Evolutionary conservation across 75 land plant species (phyloP).

Genomic region (Larix kaempferi): DNA sequence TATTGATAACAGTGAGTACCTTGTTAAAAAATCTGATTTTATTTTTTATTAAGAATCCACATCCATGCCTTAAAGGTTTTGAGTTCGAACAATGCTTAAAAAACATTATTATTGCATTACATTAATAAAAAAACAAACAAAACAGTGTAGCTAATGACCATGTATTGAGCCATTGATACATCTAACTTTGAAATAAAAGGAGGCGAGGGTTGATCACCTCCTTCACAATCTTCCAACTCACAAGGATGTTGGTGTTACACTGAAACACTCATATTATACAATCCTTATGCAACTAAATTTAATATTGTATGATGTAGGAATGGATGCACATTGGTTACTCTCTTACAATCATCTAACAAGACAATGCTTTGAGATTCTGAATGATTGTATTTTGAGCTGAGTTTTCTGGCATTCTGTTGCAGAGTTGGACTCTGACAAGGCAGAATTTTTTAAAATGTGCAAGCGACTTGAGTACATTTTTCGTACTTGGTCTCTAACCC

Average conservation of each 20-base stretch:
- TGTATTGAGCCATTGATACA: neutral
- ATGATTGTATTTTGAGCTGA: neutral
- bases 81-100: too few relatives aligned
- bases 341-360: neutral
- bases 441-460: constrained; percentile 77
- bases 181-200: neutral
- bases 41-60: too few relatives aligned
- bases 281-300: neutral
- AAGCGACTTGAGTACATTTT: constrained; percentile 85
- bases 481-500: constrained; percentile 87
- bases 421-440: constrained; percentile 64
- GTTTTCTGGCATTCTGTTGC: constrained; percentile 7
- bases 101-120: too few relatives aligned
- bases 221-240: too few relatives aligned
- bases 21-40: too few relatives aligned
- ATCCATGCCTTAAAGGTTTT: too few relatives aligned
- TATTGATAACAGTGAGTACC: too few relatives aligned
- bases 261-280: neutral
- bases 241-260: neutral
- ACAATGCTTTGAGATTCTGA: neutral
- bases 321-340: neutral
- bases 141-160: neutral
- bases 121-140: neutral
- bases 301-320: neutral
- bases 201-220: neutral